Conservation (phyloP, 1,139 yeast genomes). For the Sugiyamaella sp. region DNA sequence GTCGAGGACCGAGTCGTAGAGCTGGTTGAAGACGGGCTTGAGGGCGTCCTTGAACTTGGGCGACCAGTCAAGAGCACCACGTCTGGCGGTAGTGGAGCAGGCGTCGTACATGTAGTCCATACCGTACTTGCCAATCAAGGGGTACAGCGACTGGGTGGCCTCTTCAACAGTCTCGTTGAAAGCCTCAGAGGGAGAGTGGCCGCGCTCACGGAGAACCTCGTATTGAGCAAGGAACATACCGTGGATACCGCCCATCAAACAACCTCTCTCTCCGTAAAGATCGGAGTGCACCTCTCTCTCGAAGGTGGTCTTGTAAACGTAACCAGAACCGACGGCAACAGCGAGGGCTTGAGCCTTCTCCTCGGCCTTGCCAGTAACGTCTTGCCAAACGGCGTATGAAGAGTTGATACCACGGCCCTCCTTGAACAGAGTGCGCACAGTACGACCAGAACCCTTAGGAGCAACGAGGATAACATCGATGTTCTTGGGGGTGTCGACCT, state of each 20-base stretch:
- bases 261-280: constrained; percentile 99
- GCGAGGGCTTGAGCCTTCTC: constrained; percentile 99
- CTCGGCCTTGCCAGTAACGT: constrained; percentile 98
- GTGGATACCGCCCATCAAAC: constrained; percentile 99
- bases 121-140: constrained; percentile 98
- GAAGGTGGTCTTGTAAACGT: constrained; percentile 99
- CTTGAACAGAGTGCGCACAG: constrained; percentile 98
- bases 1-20: constrained; percentile 92
- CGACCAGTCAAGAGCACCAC: constrained; percentile 99
- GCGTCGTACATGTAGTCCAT: constrained; percentile 99
- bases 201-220: constrained; percentile 99
- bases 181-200: constrained; percentile 99
- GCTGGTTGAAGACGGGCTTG: constrained; percentile 96
- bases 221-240: constrained; percentile 99
- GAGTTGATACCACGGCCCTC: constrained; percentile 99
- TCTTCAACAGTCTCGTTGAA: constrained; percentile 99
- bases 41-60: constrained; percentile 98
- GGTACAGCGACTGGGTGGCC: constrained; percentile 99
- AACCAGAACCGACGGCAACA: constrained; percentile 99
- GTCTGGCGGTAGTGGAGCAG: constrained; percentile 99
- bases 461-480: constrained; percentile 98
- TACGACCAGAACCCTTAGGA: constrained; percentile 99
- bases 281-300: constrained; percentile 99
- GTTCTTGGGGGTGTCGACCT: constrained; percentile 93
- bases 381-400: constrained; percentile 98